Conservation (phyloP, 2,329 filamentous ascomycete species). For the Colletotrichum plurivorum region DNA sequence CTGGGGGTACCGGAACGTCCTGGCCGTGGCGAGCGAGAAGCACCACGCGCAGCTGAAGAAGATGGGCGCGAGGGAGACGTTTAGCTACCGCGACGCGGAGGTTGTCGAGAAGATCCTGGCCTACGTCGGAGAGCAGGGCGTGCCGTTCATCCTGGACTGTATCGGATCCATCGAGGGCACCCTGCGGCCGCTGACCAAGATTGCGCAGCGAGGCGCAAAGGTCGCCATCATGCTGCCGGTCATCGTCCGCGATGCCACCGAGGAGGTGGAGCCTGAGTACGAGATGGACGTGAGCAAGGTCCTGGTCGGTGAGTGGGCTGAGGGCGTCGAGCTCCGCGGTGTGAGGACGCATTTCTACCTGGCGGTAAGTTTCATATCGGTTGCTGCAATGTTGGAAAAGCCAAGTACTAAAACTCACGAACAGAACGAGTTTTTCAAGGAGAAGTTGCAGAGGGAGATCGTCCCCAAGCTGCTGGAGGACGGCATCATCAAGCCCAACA, state of each 20-base stretch:
- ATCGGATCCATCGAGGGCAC: conserved; percentile 65
- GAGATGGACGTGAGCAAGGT: conserved; percentile 62
- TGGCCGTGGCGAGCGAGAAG: conserved; percentile 61
- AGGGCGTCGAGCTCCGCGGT: conserved; percentile 67
- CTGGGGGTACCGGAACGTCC: conserved; percentile 66
- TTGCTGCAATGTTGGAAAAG: accelerated
- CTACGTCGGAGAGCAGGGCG: conserved; percentile 41
- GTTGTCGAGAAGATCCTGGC: conserved; percentile 54
- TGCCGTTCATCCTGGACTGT: conserved; percentile 69
- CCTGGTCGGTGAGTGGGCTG: conserved; percentile 58
- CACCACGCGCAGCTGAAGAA: conserved; percentile 59
- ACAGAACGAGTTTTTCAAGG: conserved; percentile 69
- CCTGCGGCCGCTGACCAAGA: conserved; percentile 62
- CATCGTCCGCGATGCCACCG: conserved; percentile 66
- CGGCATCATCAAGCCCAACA: conserved; percentile 57
- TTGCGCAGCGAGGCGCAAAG: conserved; percentile 63
- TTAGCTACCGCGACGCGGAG: conserved; percentile 61
- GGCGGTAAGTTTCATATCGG: conserved; percentile 53
- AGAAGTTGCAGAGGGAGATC: conserved; percentile 68
- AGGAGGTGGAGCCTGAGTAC: conserved; percentile 64
- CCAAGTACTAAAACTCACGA: conserved; percentile 5
- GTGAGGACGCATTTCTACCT: conserved; percentile 70
- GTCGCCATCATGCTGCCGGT: conserved; percentile 74
- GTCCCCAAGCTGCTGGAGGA: conserved; percentile 62
- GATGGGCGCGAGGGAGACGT: conserved; percentile 61